Conservation (phyloP, 768 basidiomycete species). For the Pisolithus sp. region DNA sequence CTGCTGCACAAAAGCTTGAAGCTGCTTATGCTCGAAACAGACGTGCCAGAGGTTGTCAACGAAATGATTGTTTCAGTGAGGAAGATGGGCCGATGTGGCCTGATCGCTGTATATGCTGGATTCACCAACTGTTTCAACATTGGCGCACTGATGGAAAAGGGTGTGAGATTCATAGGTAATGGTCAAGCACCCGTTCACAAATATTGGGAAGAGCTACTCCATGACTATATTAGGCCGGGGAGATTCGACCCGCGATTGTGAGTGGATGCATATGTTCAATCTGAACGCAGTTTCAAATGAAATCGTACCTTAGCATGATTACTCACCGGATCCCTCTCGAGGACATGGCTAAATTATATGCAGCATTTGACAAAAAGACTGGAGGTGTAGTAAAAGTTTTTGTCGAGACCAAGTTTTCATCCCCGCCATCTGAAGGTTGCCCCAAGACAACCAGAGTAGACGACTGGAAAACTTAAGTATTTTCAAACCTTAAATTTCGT, state of each 20-base stretch:
- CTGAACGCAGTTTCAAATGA: neutral
- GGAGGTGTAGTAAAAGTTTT: slow-evolving; percentile 67
- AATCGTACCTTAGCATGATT: slow-evolving; percentile 33
- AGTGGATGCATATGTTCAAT: slow-evolving; percentile 14
- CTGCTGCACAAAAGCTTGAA: slow-evolving; percentile 63
- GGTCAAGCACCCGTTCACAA: slow-evolving; percentile 71
- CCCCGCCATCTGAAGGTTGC: slow-evolving; percentile 42
- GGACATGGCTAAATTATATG: slow-evolving; percentile 59
- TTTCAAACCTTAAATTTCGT: neutral
- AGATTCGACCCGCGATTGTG: slow-evolving; percentile 63
- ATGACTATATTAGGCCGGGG: slow-evolving; percentile 56
- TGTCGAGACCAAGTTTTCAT: slow-evolving; percentile 56
- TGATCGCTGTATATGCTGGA: slow-evolving; percentile 66
- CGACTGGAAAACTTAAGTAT: slow-evolving; percentile 34
- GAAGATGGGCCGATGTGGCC: slow-evolving; percentile 55
- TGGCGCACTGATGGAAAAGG: slow-evolving; percentile 75
- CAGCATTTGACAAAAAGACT: slow-evolving; percentile 52
- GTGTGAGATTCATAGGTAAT: slow-evolving; percentile 63
- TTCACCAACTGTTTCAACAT: slow-evolving; percentile 65
- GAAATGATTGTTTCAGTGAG: slow-evolving; percentile 42
- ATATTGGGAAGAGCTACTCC: slow-evolving; percentile 67
- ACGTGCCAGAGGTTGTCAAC: slow-evolving; percentile 58
- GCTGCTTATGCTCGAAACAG: slow-evolving; percentile 68
- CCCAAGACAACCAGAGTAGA: slow-evolving; percentile 48
- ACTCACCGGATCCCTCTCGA: slow-evolving; percentile 59